A percentile compares a stretch with the other conserved stretches of the same genome.
phyloP scores from a whole-genome alignment of 202 grass and related monocot species.

The Miscanthus sacchariflorus region DNA sequence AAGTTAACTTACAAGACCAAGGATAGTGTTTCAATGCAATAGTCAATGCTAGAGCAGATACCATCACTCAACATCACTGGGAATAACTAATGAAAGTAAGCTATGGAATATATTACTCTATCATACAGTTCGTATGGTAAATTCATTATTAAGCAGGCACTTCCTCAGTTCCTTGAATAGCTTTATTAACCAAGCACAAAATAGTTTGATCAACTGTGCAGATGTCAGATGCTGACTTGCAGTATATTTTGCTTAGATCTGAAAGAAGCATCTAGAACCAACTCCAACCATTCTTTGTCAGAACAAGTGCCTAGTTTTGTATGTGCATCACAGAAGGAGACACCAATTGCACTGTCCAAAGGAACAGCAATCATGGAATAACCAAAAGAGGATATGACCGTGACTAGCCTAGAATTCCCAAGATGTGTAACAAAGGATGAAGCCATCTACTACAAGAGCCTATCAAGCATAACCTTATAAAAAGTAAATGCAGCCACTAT shows the following conservation, averaged over 20 bases:
- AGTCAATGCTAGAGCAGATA: constrained; percentile 6
- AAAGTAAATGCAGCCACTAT: constrained; percentile 8
- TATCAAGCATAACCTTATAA: background rate
- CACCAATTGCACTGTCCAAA: constrained; percentile 18
- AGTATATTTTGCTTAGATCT: constrained; percentile 35
- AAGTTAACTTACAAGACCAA: background rate
- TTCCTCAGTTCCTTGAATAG: constrained; percentile 29
- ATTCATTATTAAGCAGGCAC: constrained; percentile 2
- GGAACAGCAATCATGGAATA: constrained; percentile 23
- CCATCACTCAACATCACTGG: background rate
- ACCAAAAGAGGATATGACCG: constrained; percentile 13
- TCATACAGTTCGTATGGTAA: background rate
- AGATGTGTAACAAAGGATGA: background rate
- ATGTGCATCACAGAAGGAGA: constrained; percentile 18
- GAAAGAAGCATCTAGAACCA: constrained; percentile 30
- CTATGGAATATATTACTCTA: background rate
- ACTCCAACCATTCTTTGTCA: constrained; percentile 11
- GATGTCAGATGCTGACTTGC: constrained; percentile 26
- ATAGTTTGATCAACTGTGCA: background rate
- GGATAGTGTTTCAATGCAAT: background rate
- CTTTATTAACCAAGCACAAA: background rate
- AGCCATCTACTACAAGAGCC: constrained; percentile 21
- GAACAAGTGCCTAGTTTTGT: constrained; percentile 29
- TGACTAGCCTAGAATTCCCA: background rate
- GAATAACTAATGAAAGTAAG: background rate